Evolutionary conservation across 306 rosid species (phyloP), one percentile per base, ranked within the genome.

Genomic region (Trifolium subterraneum): DNA sequence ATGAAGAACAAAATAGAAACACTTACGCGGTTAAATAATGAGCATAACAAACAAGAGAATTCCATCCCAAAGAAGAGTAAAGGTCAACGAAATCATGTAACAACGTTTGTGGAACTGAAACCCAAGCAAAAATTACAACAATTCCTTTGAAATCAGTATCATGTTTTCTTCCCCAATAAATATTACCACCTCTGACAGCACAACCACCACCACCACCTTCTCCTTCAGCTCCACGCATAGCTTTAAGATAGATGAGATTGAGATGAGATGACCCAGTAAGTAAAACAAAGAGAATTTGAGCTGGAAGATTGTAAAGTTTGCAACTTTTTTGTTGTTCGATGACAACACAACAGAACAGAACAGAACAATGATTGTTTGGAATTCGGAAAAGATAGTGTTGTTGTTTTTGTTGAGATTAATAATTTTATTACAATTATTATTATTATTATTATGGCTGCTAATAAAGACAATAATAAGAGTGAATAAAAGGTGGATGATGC

Each of bases 41-140:
- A 64, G 98, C 86, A 83, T 85, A 86, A 81, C 91, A 92, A 65
- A 94, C 88, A 38, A 94, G 95, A 18, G 93, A 88, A 78, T 92
- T 88, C 96, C 98, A 94, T 19, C 96, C 86, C 4, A 92, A 85
- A 71, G 96, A 87, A 1, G 90, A 82, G 64, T 90, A 94, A 69
- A 94, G 82, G 56, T 94, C 86, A 13, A 92, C 90, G 45, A 80
- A 85, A 75, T 84, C 87, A 14, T 54, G 64, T 78, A 92, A 76
- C 66, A 79, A 79, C 2, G 79, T 63, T 58, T 87, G 85, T 5
- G 85, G 83, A 83, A 90, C 82, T 62, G 99, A 94, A 84, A 87
- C 88, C 99, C 99, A 94, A 84, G 96, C 81, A 64, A 92, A 94
- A 36, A 92, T 79, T 58, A 92, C 96, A 31, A 80, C 96, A 68